Evolutionary conservation across 768 basidiomycete species (phyloP).

Genomic region (Phaeotremella fagi): DNA sequence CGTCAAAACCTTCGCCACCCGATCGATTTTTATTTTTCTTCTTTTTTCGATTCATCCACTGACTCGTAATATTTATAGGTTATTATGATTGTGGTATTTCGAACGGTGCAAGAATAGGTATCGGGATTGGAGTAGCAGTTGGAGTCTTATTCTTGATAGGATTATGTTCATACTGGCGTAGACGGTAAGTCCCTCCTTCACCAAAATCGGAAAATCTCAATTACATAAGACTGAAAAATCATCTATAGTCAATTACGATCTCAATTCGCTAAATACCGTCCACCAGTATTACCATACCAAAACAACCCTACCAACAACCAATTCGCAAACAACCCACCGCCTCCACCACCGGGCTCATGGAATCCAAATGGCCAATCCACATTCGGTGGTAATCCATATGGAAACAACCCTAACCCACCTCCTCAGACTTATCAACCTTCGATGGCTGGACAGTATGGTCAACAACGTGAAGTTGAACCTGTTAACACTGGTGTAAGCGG

Average conservation of each 20-base stretch:
- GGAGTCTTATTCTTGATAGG: slow-evolving; percentile 26
- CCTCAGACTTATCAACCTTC: slow-evolving; percentile 40
- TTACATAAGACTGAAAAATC: not conserved
- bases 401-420: slow-evolving; percentile 27
- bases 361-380: slow-evolving; percentile 11
- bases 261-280: slow-evolving; percentile 29
- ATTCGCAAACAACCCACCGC: slow-evolving; percentile 38
- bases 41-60: not conserved
- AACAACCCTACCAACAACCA: slow-evolving; percentile 24
- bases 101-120: slow-evolving; percentile 41
- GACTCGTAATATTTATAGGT: not conserved
- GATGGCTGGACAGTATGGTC: slow-evolving; percentile 32
- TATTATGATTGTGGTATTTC: slow-evolving; percentile 36
- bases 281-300: slow-evolving; percentile 33
- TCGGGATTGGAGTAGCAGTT: slow-evolving; percentile 42
- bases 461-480: too few relatives aligned
- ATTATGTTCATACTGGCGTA: slow-evolving; percentile 24
- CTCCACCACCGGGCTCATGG: slow-evolving; percentile 11
- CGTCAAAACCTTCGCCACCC: too few relatives aligned
- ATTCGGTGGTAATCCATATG: slow-evolving; percentile 21
- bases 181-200: slow-evolving; percentile 33
- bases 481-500: not conserved
- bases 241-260: slow-evolving; percentile 25
- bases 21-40: not conserved
- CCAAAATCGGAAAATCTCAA: not conserved